Percentiles rank a stretch among this genome's conserved stretches.
These are phyloP conservation scores for Penicillium soppii DNA, from an alignment of 495 filamentous ascomycete genomes.

Conservation along the genomic window DNA sequence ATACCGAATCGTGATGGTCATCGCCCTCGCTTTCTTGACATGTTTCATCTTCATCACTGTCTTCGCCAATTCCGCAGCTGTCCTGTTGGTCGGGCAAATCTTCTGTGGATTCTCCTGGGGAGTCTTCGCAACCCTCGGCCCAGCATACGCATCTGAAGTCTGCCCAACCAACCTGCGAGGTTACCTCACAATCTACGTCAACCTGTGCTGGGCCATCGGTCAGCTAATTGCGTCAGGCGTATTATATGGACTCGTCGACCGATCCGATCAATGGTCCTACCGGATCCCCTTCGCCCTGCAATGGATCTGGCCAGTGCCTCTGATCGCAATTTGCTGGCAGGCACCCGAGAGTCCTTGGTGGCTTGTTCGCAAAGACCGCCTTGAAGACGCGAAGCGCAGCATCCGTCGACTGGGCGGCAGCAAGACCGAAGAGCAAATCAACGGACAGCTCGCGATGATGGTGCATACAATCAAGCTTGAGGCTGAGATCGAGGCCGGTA, in stretches of 20 bases:
- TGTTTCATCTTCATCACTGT: conserved; percentile 56
- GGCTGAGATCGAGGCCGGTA: conserved; percentile 54
- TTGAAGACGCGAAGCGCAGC: conserved; percentile 43
- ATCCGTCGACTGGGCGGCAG: conserved; percentile 39
- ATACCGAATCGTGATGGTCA: conserved; percentile 41
- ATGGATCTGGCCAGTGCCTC: conserved; percentile 65
- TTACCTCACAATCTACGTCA: conserved; percentile 58
- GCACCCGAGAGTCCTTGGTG: conserved; percentile 67
- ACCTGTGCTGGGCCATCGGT: conserved; percentile 68
- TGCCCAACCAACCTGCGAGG: conserved; percentile 57
- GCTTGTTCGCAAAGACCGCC: conserved; percentile 55
- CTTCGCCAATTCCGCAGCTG: conserved; percentile 40
- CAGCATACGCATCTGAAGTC: conserved; percentile 64
- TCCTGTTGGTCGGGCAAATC: conserved; percentile 44
- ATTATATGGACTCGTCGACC: conserved; percentile 47
- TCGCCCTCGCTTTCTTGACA: conserved; percentile 43
- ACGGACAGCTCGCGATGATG: conserved; percentile 55
- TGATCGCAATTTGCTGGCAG: conserved; percentile 54
- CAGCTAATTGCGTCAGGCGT: conserved; percentile 58
- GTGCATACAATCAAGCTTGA: conserved; percentile 62
- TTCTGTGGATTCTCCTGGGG: conserved; percentile 52
- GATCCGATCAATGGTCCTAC: conserved; percentile 41
- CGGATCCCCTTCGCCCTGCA: conserved; percentile 61
- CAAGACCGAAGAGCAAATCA: conserved; percentile 51
- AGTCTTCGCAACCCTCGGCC: conserved; percentile 54